These are phyloP conservation scores for Boletellus dicymbophilus DNA, from an alignment of 1,284 basidiomycete genomes.

Conservation along the genomic window DNA sequence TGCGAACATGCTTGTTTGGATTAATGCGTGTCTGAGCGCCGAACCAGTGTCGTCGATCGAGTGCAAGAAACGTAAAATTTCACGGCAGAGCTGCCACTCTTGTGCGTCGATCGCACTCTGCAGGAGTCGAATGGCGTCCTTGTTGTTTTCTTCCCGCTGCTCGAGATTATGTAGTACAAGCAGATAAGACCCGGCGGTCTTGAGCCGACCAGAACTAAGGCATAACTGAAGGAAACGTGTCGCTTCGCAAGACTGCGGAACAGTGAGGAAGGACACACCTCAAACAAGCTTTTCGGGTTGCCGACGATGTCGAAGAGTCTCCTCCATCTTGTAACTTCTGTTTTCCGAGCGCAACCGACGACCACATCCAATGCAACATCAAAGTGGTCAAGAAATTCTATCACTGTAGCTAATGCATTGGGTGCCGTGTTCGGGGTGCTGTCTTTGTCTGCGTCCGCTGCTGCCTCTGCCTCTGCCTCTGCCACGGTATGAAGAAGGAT, in stretches of 20 bases:
- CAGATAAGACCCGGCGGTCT: constrained; percentile 92
- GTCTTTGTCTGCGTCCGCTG: constrained; percentile 33
- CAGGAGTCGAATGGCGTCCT: constrained; percentile 79
- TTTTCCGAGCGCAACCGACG: constrained; percentile 96
- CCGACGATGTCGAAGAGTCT: constrained; percentile 91
- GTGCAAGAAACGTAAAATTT: constrained; percentile 89
- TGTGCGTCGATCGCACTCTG: constrained; percentile 71
- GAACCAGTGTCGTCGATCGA: constrained; percentile 86
- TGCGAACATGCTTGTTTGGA: constrained; percentile 36
- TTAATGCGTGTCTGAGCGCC: constrained; percentile 65
- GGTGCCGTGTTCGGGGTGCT: constrained; percentile 24
- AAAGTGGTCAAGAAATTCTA: constrained; percentile 96
- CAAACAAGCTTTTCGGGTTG: constrained; percentile 88
- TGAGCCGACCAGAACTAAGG: constrained; percentile 71
- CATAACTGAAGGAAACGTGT: constrained; percentile 58
- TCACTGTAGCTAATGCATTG: constrained; percentile 60
- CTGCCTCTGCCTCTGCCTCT: constrained; percentile 88
- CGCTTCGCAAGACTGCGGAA: not conserved
- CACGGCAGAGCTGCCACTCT: constrained; percentile 84
- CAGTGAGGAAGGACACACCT: constrained; percentile 49
- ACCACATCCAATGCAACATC: constrained; percentile 90
- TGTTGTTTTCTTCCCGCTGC: constrained; percentile 78
- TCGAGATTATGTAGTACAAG: constrained; percentile 94
- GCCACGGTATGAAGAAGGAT: constrained; percentile 93
- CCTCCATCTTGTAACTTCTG: constrained; percentile 91